Conservation (phyloP, 2,329 filamentous ascomycete species). For the Talaromyces sp. region DNA sequence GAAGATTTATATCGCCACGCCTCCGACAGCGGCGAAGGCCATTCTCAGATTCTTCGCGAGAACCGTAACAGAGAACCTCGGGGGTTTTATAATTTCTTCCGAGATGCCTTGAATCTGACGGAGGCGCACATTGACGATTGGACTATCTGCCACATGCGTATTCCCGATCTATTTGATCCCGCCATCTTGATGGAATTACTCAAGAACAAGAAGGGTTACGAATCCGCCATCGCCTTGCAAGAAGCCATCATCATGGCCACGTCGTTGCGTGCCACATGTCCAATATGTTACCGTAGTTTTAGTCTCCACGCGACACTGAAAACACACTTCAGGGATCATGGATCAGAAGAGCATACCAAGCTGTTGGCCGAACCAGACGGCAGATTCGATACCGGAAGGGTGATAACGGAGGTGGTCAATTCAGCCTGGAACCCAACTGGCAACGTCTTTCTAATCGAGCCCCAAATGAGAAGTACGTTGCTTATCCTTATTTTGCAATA, state of each 20-base stretch:
- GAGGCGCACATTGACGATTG: constrained; percentile 20
- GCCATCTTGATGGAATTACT: constrained; percentile 19
- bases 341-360: constrained; percentile 12
- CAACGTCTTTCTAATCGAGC: not conserved
- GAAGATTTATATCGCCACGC: constrained; percentile 20
- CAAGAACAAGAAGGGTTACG: constrained; percentile 15
- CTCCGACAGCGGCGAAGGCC: constrained; percentile 19
- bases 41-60: constrained; percentile 19
- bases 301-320: constrained; percentile 20
- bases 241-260: constrained; percentile 20
- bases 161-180: constrained; percentile 20
- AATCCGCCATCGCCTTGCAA: constrained; percentile 18
- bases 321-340: constrained; percentile 14
- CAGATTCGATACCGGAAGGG: constrained; percentile 17
- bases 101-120: constrained; percentile 18
- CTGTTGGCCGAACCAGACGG: constrained; percentile 17
- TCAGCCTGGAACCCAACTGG: constrained; percentile 8
- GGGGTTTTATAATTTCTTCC: constrained; percentile 19
- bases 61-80: constrained; percentile 19
- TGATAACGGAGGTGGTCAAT: constrained; percentile 18
- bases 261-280: constrained; percentile 18
- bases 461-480: not conserved
- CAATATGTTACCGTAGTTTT: constrained; percentile 19
- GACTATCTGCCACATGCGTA: constrained; percentile 20
- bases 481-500: not conserved